A percentile compares a stretch with the other conserved stretches of the same genome.
phyloP scores from a whole-genome alignment of 2,329 filamentous ascomycete species.

The Cryphonectria carpinicola region DNA sequence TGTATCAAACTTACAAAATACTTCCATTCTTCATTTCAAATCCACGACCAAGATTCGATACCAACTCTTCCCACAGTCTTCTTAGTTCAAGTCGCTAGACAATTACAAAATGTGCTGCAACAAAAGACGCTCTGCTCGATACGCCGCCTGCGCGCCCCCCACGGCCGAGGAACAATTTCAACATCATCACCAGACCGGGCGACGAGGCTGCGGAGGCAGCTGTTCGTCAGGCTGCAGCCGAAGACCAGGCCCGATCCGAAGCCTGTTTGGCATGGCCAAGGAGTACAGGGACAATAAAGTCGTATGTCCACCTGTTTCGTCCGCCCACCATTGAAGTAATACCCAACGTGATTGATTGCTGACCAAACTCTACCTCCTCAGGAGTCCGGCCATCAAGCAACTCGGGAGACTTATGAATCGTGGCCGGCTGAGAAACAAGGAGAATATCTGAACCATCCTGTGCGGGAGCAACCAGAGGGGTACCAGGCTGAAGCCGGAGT shows the following conservation, averaged over 20 bases:
- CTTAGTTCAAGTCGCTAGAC: not conserved
- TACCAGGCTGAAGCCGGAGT: not conserved
- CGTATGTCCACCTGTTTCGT: not conserved
- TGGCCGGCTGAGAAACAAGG: not conserved
- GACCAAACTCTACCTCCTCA: not conserved
- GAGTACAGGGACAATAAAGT: slow-evolving; percentile 7
- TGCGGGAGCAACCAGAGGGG: not conserved
- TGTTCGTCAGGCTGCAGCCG: not conserved
- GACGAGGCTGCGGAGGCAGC: not conserved
- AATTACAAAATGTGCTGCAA: slow-evolving; percentile 14
- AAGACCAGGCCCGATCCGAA: slow-evolving; percentile 13
- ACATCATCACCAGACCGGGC: not conserved
- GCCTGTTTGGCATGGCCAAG: slow-evolving; percentile 10
- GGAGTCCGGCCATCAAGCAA: not conserved
- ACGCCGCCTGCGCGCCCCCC: not conserved
- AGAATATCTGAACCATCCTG: not conserved
- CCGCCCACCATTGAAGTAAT: not conserved
- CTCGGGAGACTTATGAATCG: not conserved
- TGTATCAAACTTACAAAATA: not conserved
- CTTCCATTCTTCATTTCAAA: not conserved
- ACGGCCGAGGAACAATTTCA: not conserved
- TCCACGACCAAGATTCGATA: not conserved
- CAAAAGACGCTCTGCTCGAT: slow-evolving; percentile 17
- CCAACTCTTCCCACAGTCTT: not conserved
- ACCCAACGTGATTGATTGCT: not conserved